Percentiles rank a stretch among this genome's conserved stretches.
Evolutionary conservation across 208 protist genomes (phyloP).

Genomic region (Trypanosomatidae sp.): DNA sequence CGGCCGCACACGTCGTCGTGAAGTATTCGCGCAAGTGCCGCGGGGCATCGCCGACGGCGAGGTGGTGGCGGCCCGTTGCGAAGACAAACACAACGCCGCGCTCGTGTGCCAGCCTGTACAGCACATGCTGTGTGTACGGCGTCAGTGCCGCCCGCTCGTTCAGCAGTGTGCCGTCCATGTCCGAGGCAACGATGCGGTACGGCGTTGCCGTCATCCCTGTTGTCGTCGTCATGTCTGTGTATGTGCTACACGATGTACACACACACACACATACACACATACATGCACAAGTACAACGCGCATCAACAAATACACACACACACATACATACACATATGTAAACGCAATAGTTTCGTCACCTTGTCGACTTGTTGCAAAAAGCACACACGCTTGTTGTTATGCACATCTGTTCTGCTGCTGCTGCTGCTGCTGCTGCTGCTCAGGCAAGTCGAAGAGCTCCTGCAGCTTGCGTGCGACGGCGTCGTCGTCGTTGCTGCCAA

Average conservation of each 20-base stretch:
- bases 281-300: conserved; percentile 1
- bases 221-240: background rate
- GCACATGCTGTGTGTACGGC: conserved; percentile 17
- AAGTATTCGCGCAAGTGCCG: conserved; percentile 15
- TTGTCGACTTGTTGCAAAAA: background rate
- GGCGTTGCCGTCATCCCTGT: too few species aligned
- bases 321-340: background rate
- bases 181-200: conserved; percentile 25
- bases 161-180: conserved; percentile 58
- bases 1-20: background rate
- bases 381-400: background rate
- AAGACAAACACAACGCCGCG: conserved; percentile 26
- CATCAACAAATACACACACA: background rate
- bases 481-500: conserved; percentile 46
- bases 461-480: conserved; percentile 43
- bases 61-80: conserved; percentile 30
- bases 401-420: background rate
- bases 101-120: conserved; percentile 20
- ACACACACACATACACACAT: background rate
- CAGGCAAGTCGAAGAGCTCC: conserved; percentile 29
- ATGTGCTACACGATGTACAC: background rate
- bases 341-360: background rate
- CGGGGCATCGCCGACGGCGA: conserved; percentile 10
- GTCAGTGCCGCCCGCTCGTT: conserved; percentile 15
- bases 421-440: background rate